phyloP scores from a whole-genome alignment of 2,329 filamentous ascomycete species.

The Trichophyton equinum region DNA sequence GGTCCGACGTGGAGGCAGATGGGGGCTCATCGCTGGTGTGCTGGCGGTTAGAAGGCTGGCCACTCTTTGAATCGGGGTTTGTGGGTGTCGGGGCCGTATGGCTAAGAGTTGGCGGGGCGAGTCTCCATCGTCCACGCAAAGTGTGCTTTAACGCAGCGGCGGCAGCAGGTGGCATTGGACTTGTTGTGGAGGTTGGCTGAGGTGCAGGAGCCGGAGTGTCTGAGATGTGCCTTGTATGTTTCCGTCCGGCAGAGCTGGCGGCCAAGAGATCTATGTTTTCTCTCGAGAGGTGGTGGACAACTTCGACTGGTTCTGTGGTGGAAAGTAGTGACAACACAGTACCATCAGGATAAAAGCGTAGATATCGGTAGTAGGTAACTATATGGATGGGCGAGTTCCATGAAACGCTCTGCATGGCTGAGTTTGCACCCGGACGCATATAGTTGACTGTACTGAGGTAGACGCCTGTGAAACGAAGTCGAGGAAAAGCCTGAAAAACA shows the following conservation, averaged over 20 bases:
- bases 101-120: conserved; percentile 34
- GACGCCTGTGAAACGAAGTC: conserved; percentile 85
- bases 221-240: conserved; percentile 29
- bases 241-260: conserved; percentile 18
- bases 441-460: conserved; percentile 98
- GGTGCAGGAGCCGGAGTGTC: conserved; percentile 24
- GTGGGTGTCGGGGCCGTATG: background rate
- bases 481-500: conserved; percentile 71
- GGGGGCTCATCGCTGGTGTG: background rate
- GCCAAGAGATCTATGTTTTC: conserved; percentile 45
- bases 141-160: conserved; percentile 56
- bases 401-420: conserved; percentile 51
- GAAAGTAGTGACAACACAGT: conserved; percentile 68
- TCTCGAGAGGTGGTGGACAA: conserved; percentile 70
- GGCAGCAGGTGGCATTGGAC: conserved; percentile 27
- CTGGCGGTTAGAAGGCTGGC: background rate
- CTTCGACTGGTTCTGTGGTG: conserved; percentile 68
- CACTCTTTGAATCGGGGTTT: background rate
- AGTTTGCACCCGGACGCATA: conserved; percentile 64
- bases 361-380: conserved; percentile 94
- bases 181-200: conserved; percentile 8
- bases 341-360: conserved; percentile 88
- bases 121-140: conserved; percentile 52
- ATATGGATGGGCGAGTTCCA: conserved; percentile 83
- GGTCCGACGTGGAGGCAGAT: conserved; percentile 17